Percentiles rank a stretch among this genome's conserved stretches.
These are phyloP conservation scores for Babesia ovis DNA, from an alignment of 169 alveolate species.

Conservation along the genomic window DNA sequence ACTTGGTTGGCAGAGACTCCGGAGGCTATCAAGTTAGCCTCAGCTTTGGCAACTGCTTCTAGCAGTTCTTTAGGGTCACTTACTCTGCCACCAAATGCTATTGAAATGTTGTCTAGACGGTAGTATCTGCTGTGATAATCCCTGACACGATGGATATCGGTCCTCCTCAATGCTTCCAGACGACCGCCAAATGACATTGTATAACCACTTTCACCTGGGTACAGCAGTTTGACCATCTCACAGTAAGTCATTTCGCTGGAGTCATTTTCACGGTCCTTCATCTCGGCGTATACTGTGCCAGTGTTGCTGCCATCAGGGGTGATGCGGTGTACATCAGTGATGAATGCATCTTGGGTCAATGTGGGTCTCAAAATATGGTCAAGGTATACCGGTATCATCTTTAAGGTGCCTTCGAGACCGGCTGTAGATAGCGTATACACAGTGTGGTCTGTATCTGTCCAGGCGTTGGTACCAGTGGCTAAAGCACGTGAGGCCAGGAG, in stretches of 20 bases:
- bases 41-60: slow-evolving; percentile 8
- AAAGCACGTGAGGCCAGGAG: slow-evolving; percentile 76
- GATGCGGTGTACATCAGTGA: slow-evolving; percentile 84
- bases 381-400: slow-evolving; percentile 81
- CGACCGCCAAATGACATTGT: slow-evolving; percentile 70
- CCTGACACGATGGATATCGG: slow-evolving; percentile 62
- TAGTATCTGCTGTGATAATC: slow-evolving; percentile 70
- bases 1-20: slow-evolving; percentile 8
- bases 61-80: slow-evolving; percentile 40
- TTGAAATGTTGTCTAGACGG: slow-evolving; percentile 67
- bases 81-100: slow-evolving; percentile 68
- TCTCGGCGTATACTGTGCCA: slow-evolving; percentile 76
- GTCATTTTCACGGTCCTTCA: slow-evolving; percentile 70
- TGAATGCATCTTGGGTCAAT: slow-evolving; percentile 75
- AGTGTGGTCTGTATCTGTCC: slow-evolving; percentile 85
- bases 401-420: slow-evolving; percentile 83
- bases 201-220: slow-evolving; percentile 73
- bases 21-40: slow-evolving; percentile 3
- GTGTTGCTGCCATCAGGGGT: slow-evolving; percentile 76
- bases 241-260: slow-evolving; percentile 60
- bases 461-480: slow-evolving; percentile 87
- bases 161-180: slow-evolving; percentile 66
- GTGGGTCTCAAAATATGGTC: slow-evolving; percentile 84
- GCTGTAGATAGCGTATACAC: slow-evolving; percentile 82
- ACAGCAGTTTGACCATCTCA: slow-evolving; percentile 51